phyloP scores from a whole-genome alignment of 495 filamentous ascomycete genomes.

The Aspergillus bertholletiae region DNA sequence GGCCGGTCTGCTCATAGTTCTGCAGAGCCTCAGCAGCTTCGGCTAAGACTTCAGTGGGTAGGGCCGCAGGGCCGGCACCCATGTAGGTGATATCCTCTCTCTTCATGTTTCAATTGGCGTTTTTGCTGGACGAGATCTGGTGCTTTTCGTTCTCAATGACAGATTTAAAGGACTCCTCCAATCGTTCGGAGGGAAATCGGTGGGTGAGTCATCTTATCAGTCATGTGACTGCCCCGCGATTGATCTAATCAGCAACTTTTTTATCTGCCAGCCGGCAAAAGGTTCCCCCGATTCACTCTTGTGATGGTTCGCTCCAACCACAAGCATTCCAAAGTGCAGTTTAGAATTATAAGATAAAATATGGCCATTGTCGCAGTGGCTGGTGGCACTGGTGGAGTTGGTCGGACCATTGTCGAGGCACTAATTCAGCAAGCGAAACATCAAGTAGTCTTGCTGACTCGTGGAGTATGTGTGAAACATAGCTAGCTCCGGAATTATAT shows the following conservation, averaged over 20 bases:
- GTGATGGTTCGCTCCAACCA: too few species aligned
- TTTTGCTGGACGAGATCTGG: not conserved
- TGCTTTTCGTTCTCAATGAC: not conserved
- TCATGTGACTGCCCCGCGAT: not conserved
- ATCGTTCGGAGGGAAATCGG: not conserved
- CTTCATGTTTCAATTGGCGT: constrained; percentile 9
- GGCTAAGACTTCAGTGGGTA: constrained; percentile 76
- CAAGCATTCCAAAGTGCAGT: too few species aligned
- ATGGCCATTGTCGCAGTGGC: constrained; percentile 51
- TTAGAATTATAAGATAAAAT: too few species aligned
- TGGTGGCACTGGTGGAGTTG: constrained; percentile 51
- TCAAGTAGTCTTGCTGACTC: constrained; percentile 41
- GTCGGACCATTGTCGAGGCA: constrained; percentile 48
- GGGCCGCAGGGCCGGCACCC: constrained; percentile 79
- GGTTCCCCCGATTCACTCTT: not conserved
- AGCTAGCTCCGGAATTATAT: not conserved
- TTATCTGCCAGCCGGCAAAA: not conserved
- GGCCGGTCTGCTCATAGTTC: constrained; percentile 76
- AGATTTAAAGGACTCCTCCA: not conserved
- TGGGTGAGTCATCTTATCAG: not conserved
- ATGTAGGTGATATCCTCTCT: constrained; percentile 71
- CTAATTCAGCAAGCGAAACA: constrained; percentile 34
- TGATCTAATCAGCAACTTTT: too few species aligned
- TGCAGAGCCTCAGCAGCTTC: constrained; percentile 69
- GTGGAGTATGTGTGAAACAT: constrained; percentile 21